A percentile compares a stretch with the other conserved stretches of the same genome.
Conservation (phyloP, 2,329 filamentous ascomycete genomes). For the Aspergillus fischeri region DNA sequence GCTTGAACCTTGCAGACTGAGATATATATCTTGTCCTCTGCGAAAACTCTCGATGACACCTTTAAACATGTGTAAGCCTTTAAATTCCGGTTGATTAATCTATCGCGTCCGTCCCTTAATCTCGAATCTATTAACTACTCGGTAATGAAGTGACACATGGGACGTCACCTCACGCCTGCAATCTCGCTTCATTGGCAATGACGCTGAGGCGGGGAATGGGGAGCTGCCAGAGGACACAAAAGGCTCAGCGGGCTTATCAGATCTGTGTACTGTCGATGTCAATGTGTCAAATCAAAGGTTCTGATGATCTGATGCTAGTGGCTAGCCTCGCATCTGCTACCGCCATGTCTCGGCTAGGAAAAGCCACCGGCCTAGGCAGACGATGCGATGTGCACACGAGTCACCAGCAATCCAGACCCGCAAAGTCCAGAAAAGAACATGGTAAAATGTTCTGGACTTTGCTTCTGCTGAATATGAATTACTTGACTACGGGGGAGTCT, state of each 20-base stretch:
- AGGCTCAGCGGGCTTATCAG: background rate
- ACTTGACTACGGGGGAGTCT: background rate
- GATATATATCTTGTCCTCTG: background rate
- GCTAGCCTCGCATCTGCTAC: background rate
- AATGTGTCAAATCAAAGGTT: background rate
- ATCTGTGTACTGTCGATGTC: background rate
- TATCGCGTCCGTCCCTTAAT: background rate
- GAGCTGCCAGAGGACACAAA: background rate
- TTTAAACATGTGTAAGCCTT: background rate
- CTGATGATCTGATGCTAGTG: background rate
- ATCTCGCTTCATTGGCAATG: background rate
- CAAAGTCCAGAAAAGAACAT: background rate
- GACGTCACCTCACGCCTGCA: background rate
- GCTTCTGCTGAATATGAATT: background rate
- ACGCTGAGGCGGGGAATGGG: too few relatives aligned
- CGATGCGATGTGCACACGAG: background rate
- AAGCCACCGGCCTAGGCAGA: background rate
- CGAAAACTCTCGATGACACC: background rate
- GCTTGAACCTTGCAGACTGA: background rate
- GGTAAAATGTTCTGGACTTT: background rate
- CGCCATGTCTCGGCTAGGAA: background rate
- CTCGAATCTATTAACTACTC: background rate
- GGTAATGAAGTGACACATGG: background rate
- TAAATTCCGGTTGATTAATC: background rate
- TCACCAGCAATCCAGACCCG: background rate